Conservation (phyloP, 345 rosid genomes). For the Brassica incana region DNA sequence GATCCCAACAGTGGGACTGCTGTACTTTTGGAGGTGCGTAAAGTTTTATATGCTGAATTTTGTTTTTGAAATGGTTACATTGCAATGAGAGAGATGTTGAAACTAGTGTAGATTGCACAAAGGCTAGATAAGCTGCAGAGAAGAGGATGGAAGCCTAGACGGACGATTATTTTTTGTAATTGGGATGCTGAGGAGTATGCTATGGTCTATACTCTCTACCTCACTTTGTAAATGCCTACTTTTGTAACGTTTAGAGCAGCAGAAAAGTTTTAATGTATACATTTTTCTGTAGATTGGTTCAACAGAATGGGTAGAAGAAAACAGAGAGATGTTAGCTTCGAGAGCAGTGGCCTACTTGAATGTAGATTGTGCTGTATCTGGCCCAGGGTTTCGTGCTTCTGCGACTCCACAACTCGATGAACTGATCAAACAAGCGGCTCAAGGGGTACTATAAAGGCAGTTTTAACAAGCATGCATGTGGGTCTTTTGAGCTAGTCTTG, state of each 20-base stretch:
- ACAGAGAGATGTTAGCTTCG: constrained; percentile 68
- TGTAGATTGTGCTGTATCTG: constrained; percentile 61
- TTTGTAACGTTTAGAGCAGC: neutral
- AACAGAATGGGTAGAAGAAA: constrained; percentile 92
- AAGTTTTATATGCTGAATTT: neutral
- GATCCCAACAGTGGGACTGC: constrained; percentile 94
- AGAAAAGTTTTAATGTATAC: neutral
- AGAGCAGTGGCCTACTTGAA: constrained; percentile 81
- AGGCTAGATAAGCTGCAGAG: constrained; percentile 63
- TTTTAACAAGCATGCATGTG: neutral
- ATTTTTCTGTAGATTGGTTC: constrained; percentile 65
- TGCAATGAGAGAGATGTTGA: constrained; percentile 10
- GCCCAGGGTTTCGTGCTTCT: constrained; percentile 61
- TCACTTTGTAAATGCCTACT: neutral
- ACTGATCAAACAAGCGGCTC: constrained; percentile 57
- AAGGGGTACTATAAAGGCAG: constrained; percentile 50
- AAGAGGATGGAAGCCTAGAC: constrained; percentile 73
- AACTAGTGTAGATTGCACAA: constrained; percentile 52
- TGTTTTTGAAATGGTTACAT: neutral
- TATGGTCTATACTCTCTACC: constrained; percentile 44
- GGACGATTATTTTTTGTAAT: constrained; percentile 72
- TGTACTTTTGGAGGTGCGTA: constrained; percentile 65
- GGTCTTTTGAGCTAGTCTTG: neutral
- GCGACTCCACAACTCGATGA: constrained; percentile 88
- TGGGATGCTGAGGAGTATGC: constrained; percentile 97